These are phyloP conservation scores for Aspergillus latus DNA, from an alignment of 2,329 filamentous ascomycete species.

Conservation along the genomic window DNA sequence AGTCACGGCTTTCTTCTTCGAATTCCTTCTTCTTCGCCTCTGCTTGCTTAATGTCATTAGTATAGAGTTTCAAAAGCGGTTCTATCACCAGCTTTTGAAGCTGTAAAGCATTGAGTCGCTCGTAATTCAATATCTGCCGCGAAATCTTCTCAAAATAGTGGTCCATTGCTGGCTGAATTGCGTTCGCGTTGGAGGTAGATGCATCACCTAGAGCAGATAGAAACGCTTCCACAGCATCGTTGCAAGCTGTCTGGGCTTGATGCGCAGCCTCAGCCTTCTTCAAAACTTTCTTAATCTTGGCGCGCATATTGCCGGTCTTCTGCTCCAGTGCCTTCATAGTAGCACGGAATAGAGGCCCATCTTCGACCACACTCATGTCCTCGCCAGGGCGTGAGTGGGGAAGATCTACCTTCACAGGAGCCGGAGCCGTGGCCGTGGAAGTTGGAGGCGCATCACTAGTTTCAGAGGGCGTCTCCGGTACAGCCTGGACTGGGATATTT, in stretches of 20 bases:
- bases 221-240: slow-evolving; percentile 79
- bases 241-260: slow-evolving; percentile 75
- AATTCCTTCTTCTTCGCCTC: slow-evolving; percentile 97
- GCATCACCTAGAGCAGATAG: slow-evolving; percentile 85
- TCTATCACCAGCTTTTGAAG: slow-evolving; percentile 94
- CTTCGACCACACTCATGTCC: slow-evolving; percentile 80
- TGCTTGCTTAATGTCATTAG: slow-evolving; percentile 94
- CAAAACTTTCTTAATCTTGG: slow-evolving; percentile 92
- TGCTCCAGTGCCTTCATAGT: slow-evolving; percentile 96
- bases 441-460: slow-evolving; percentile 24
- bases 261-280: slow-evolving; percentile 88
- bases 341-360: slow-evolving; percentile 91
- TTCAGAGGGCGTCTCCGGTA: slow-evolving; percentile 34
- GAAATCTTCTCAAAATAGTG: slow-evolving; percentile 99
- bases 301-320: slow-evolving; percentile 91
- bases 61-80: slow-evolving; percentile 86
- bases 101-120: slow-evolving; percentile 78
- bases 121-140: slow-evolving; percentile 82
- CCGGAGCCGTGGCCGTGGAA: slow-evolving; percentile 27
- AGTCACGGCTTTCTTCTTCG: slow-evolving; percentile 97
- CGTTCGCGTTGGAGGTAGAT: slow-evolving; percentile 86
- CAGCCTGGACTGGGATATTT: slow-evolving; percentile 29
- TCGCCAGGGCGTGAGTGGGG: slow-evolving; percentile 80
- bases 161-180: slow-evolving; percentile 93
- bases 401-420: slow-evolving; percentile 75